These are phyloP conservation scores for Candida anglica DNA, from an alignment of 805 yeast genomes.

Conservation along the genomic window DNA sequence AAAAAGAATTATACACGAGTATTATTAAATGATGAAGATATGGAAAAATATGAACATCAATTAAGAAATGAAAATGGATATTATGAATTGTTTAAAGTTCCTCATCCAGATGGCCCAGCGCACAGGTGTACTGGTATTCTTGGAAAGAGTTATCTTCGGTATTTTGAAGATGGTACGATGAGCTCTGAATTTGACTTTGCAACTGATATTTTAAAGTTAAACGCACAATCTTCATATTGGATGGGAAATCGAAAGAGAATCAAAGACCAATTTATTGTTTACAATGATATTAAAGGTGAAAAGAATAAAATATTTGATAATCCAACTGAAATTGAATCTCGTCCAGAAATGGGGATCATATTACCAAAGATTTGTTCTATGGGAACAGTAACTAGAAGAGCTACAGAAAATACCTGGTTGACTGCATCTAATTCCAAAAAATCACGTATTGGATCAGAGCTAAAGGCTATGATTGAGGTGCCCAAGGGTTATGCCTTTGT, in stretches of 20 bases:
- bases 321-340: slow-evolving; percentile 15
- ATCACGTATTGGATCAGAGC: slow-evolving; percentile 85
- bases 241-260: slow-evolving; percentile 84
- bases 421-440: slow-evolving; percentile 94
- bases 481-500: slow-evolving; percentile 89
- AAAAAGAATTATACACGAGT: slow-evolving; percentile 36
- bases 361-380: slow-evolving; percentile 81
- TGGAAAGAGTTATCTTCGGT: slow-evolving; percentile 68
- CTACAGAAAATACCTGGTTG: slow-evolving; percentile 96
- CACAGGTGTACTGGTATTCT: slow-evolving; percentile 72
- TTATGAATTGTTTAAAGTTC: slow-evolving; percentile 62
- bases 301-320: slow-evolving; percentile 20
- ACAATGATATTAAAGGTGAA: slow-evolving; percentile 26
- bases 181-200: slow-evolving; percentile 73
- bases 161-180: slow-evolving; percentile 70
- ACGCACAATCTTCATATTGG: slow-evolving; percentile 88
- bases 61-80: slow-evolving; percentile 17
- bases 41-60: slow-evolving; percentile 15
- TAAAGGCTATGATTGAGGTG: slow-evolving; percentile 80
- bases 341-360: slow-evolving; percentile 59
- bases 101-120: slow-evolving; percentile 81
- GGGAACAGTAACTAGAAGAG: slow-evolving; percentile 97
- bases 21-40: slow-evolving; percentile 23
- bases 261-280: slow-evolving; percentile 79
- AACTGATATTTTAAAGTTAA: slow-evolving; percentile 69